Percentiles rank a stretch among this genome's conserved stretches.
These are phyloP conservation scores for Dothideomycetes sp. DNA, from an alignment of 2,329 filamentous ascomycete species.

Conservation along the genomic window DNA sequence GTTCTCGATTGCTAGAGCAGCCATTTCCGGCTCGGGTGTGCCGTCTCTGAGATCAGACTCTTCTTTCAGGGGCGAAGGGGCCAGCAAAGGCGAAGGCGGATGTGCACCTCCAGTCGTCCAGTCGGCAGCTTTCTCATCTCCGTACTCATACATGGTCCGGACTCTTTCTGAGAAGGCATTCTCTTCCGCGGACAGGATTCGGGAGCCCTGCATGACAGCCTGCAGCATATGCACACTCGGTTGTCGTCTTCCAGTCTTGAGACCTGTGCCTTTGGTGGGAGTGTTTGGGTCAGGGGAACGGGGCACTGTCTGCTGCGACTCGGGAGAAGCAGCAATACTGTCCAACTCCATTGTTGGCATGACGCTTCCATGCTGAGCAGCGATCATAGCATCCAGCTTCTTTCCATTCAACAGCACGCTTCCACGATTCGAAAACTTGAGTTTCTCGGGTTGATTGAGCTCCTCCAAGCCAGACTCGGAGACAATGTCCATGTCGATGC, in stretches of 20 bases:
- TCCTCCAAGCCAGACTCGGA: constrained; percentile 42
- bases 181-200: constrained; percentile 52
- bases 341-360: constrained; percentile 4
- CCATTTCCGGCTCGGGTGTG: constrained; percentile 9
- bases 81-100: constrained; percentile 1
- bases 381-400: constrained; percentile 22
- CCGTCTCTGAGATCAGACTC: background rate
- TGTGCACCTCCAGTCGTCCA: constrained; percentile 19
- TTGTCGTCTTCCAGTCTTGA: constrained; percentile 11
- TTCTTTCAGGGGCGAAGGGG: background rate
- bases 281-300: background rate
- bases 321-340: background rate
- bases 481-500: constrained; percentile 45
- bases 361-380: constrained; percentile 13
- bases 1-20: constrained; percentile 5
- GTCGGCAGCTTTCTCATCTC: constrained; percentile 43
- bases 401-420: constrained; percentile 47
- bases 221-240: constrained; percentile 26
- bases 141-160: constrained; percentile 52
- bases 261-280: background rate
- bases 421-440: constrained; percentile 50
- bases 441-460: constrained; percentile 34
- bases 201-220: constrained; percentile 22
- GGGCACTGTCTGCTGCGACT: no score
- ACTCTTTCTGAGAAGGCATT: constrained; percentile 52